These are phyloP conservation scores for Fraxinus albicans DNA, from an alignment of 305 asterid genomes.

Conservation along the genomic window DNA sequence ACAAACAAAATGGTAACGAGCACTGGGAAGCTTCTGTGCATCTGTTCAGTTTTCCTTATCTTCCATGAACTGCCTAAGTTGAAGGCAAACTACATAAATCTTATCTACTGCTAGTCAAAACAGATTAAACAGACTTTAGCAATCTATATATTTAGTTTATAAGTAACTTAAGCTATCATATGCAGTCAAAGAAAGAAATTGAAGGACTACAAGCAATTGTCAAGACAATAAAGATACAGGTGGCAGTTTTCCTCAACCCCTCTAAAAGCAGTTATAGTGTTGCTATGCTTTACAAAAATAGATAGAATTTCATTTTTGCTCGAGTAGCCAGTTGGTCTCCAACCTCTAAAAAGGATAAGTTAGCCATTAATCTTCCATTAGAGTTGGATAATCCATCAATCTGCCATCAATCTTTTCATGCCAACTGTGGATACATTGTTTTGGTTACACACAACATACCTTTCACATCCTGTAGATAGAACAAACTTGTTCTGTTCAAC, in stretches of 20 bases:
- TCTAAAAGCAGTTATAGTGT: neutral
- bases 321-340: neutral
- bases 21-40: neutral
- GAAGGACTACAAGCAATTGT: neutral
- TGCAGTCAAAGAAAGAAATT: neutral
- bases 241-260: neutral
- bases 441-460: constrained; percentile 34
- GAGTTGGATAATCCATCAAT: neutral
- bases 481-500: constrained; percentile 45
- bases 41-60: neutral
- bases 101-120: neutral
- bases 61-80: constrained; percentile 3
- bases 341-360: neutral
- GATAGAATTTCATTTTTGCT: neutral
- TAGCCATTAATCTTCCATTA: neutral
- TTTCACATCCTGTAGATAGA: constrained; percentile 64
- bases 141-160: neutral
- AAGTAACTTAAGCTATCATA: neutral
- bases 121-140: constrained; percentile 9
- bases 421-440: neutral
- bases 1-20: neutral
- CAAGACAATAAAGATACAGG: neutral
- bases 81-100: constrained; percentile 7
- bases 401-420: neutral
- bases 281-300: constrained; percentile 1